phyloP scores from a whole-genome alignment of 73 alveolate genomes.

The Stentor coeruleus region DNA sequence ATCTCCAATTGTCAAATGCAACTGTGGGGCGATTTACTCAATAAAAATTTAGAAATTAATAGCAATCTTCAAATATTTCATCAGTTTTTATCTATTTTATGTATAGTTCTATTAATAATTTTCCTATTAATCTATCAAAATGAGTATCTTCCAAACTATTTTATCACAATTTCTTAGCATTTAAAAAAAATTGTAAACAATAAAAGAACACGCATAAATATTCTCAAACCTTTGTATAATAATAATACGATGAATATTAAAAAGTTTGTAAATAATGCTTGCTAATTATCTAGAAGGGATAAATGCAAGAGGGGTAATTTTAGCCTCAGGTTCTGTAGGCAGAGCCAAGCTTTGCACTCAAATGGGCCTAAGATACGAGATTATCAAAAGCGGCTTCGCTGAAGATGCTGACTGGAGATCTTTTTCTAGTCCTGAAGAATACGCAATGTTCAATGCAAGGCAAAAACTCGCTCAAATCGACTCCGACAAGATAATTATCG shows the following conservation, averaged over 20 bases:
- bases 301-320: background rate
- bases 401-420: constrained; percentile 8
- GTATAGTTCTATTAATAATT: no score
- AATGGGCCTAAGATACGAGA: background rate
- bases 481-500: background rate
- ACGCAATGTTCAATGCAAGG: constrained; percentile 18
- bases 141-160: no score
- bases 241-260: no score
- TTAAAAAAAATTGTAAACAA: no score
- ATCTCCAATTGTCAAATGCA: background rate
- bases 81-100: no score
- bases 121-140: no score
- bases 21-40: constrained; percentile 21
- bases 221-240: no score
- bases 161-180: no score
- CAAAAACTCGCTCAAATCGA: background rate
- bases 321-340: background rate
- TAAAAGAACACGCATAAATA: no score
- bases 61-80: no score
- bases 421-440: constrained; percentile 10
- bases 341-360: background rate
- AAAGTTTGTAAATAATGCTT: no score
- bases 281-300: background rate
- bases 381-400: constrained; percentile 1
- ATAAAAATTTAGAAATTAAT: no score